Conservation (phyloP, 768 basidiomycete genomes). For the Hebeloma cylindrosporum region DNA sequence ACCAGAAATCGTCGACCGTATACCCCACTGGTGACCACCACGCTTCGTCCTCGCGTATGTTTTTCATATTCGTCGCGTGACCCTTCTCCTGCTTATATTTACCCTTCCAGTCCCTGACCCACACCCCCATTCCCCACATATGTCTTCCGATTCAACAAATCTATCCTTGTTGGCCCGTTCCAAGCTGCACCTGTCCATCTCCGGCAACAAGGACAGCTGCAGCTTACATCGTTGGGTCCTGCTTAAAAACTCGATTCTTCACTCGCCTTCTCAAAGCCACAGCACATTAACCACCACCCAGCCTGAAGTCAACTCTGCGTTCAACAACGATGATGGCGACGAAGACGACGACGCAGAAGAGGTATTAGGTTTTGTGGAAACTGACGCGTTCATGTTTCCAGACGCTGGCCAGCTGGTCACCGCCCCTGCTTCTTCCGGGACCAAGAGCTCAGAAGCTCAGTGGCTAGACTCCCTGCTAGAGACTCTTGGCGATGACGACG, state of each 20-base stretch:
- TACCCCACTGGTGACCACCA: slow-evolving; percentile 52
- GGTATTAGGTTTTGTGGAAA: slow-evolving; percentile 48
- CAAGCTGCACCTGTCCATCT: slow-evolving; percentile 69
- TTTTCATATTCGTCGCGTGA: slow-evolving; percentile 7
- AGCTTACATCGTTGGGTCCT: slow-evolving; percentile 87
- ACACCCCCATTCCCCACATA: slow-evolving; percentile 24
- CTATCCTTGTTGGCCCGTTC: slow-evolving; percentile 66
- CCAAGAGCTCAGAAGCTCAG: slow-evolving; percentile 62
- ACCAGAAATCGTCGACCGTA: slow-evolving; percentile 85
- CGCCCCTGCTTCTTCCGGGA: slow-evolving; percentile 17
- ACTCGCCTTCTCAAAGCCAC: slow-evolving; percentile 43
- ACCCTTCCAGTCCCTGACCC: slow-evolving; percentile 18
- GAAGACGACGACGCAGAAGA: slow-evolving; percentile 50
- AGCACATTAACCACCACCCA: slow-evolving; percentile 31
- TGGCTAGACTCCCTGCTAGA: slow-evolving; percentile 85
- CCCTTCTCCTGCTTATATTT: slow-evolving; percentile 16
- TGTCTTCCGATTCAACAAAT: slow-evolving; percentile 49
- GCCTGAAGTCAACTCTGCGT: slow-evolving; percentile 27
- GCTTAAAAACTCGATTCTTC: slow-evolving; percentile 79
- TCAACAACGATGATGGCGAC: slow-evolving; percentile 40
- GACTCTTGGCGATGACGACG: slow-evolving; percentile 68
- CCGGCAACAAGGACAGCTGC: slow-evolving; percentile 62
- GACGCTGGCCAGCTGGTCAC: slow-evolving; percentile 62
- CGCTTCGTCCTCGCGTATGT: slow-evolving; percentile 25
- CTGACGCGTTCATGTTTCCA: slow-evolving; percentile 79